A percentile compares a stretch with the other conserved stretches of the same genome.
Evolutionary conservation across 768 basidiomycete genomes (phyloP).

Genomic region (Fibroporia radiculosa): DNA sequence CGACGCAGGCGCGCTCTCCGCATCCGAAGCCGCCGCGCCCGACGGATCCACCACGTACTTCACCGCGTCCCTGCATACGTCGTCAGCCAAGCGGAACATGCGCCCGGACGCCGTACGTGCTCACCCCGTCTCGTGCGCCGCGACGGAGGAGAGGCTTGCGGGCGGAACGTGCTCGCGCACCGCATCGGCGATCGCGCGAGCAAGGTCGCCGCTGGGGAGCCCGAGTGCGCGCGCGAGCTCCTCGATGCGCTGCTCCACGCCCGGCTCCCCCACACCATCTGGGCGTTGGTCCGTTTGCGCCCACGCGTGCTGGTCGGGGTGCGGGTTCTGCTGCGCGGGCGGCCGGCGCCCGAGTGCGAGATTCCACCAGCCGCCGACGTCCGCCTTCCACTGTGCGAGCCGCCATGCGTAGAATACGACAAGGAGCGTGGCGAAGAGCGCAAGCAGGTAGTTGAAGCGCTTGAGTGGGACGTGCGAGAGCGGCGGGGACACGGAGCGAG

Average conservation of each 20-base stretch:
- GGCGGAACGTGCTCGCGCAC: constrained; percentile 53
- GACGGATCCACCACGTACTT: constrained; percentile 18
- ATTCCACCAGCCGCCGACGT: constrained; percentile 60
- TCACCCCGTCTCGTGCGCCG: constrained; percentile 36
- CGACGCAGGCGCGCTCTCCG: constrained; percentile 4
- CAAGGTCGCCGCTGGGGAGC: constrained; percentile 51
- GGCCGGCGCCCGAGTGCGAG: constrained; percentile 33
- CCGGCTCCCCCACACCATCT: constrained; percentile 4
- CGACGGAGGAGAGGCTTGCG: constrained; percentile 50
- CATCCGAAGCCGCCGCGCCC: constrained; percentile 8
- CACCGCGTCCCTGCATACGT: constrained; percentile 11
- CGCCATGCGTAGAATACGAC: constrained; percentile 46
- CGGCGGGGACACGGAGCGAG: constrained; percentile 35
- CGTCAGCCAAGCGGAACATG: neutral
- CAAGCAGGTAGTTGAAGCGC: constrained; percentile 44
- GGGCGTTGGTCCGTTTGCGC: constrained; percentile 5
- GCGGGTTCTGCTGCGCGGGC: constrained; percentile 12
- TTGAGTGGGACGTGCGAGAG: constrained; percentile 35
- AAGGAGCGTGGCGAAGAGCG: constrained; percentile 33
- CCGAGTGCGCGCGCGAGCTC: constrained; percentile 57
- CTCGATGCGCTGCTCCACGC: constrained; percentile 48
- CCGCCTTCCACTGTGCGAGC: constrained; percentile 37
- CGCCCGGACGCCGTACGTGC: neutral
- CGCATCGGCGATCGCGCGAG: constrained; percentile 54
- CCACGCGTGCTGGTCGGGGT: constrained; percentile 3